phyloP scores from a whole-genome alignment of 495 filamentous ascomycete genomes.

The Trichoderma asperelloides region DNA sequence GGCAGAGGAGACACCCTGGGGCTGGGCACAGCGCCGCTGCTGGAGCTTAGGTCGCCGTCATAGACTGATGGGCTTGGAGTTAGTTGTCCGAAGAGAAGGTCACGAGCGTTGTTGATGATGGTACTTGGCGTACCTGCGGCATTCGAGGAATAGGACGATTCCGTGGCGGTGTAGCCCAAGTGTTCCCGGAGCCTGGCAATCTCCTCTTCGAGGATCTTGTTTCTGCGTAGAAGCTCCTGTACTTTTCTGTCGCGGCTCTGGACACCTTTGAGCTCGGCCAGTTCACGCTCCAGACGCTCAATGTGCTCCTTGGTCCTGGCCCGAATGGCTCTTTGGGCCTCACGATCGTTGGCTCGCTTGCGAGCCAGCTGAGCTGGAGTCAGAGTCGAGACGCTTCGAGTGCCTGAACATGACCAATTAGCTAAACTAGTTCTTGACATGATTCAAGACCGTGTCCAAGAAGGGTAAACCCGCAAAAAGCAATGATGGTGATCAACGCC shows the following conservation, averaged over 20 bases:
- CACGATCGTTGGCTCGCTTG: slow-evolving; percentile 83
- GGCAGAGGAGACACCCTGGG: slow-evolving; percentile 10
- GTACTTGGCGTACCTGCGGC: slow-evolving; percentile 9
- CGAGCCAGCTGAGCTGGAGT: slow-evolving; percentile 63
- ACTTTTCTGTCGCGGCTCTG: slow-evolving; percentile 28
- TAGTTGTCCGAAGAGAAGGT: slow-evolving; percentile 1
- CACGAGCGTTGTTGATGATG: not conserved
- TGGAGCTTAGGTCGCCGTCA: not conserved
- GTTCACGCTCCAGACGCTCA: slow-evolving; percentile 60
- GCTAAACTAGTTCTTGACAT: not conserved
- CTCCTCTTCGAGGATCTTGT: slow-evolving; percentile 31
- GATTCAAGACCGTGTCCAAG: not conserved
- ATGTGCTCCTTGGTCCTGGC: slow-evolving; percentile 77
- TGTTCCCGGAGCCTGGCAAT: slow-evolving; percentile 22
- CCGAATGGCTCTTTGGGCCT: slow-evolving; percentile 79
- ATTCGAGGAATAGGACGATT: slow-evolving; percentile 19
- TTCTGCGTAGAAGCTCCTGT: slow-evolving; percentile 25
- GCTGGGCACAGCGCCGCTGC: not conserved
- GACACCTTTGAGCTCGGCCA: slow-evolving; percentile 45
- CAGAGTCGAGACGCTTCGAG: slow-evolving; percentile 62
- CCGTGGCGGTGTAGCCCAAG: slow-evolving; percentile 20
- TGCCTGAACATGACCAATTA: slow-evolving; percentile 27
- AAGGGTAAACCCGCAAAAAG: not conserved
- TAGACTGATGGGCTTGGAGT: not conserved
- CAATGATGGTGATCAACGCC: not conserved